Base-by-base conservation (phyloP, 2,329 filamentous ascomycete genomes). In the Lasiodiplodia citricola region DNA sequence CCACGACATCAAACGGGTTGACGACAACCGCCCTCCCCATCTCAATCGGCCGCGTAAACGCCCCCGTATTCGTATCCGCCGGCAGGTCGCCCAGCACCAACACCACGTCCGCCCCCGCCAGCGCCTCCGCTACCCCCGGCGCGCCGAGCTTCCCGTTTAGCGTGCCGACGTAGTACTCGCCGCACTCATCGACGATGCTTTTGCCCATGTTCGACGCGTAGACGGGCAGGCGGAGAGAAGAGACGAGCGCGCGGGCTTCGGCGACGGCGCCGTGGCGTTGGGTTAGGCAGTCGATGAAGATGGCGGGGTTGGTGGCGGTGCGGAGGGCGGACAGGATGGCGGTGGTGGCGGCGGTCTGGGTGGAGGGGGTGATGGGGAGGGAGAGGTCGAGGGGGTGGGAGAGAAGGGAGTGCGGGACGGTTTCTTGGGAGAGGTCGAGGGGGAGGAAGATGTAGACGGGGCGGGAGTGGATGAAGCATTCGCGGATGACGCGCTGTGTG, bases 371-470 rank as follows among this genome's bases (percentile, higher is more conserved):
- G 16, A 79, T 66, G 7, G 75, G 72, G 0, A 74, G 75, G 4
- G 74, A 69, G 6, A 79, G 58, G 70, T 83, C 76, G 18, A 83
- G 75, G 0, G 78, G 79, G 5, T 71, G 80, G 2, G 78, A 69
- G 14, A 83, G 72, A 0, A 80, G 71, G 13, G 72, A 73, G 4
- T 75, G 73, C 14, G 79, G 72, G 4, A 80, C 78, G 70, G 74
- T 66, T 68, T 80, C 78, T 2, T 73, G 69, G 1, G 73, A 86
- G 21, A 83, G 68, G 72, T 84, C 81, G 2, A 83, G 74, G 0
- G 82, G 82, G 1, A 84, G 58, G 71, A 82, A 83, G 60, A 83
- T 80, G 70, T 83, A 83, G 0, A 83, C 82, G 2, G 82, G 82
- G 1, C 76, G 74, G 16, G 77, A 80, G 69, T 81, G 75, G 54